Conservation (phyloP, 495 filamentous ascomycete genomes). For the Baudoinia panamericana region DNA sequence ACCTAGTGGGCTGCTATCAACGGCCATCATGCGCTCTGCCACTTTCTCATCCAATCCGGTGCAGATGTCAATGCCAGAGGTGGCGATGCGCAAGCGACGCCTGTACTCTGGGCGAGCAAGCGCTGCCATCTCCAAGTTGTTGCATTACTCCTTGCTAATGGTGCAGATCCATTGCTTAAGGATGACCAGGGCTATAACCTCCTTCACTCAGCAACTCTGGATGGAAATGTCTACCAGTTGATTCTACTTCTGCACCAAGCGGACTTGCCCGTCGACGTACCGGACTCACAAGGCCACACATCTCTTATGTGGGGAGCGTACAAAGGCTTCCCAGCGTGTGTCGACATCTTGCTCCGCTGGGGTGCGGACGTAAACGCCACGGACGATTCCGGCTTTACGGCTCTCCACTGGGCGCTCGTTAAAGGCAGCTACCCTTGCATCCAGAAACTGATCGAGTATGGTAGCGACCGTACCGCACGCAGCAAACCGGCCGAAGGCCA, state of each 20-base stretch:
- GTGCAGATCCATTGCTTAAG: slow-evolving; percentile 76
- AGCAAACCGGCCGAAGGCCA: slow-evolving; percentile 37
- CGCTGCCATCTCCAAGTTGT: slow-evolving; percentile 80
- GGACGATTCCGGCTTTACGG: slow-evolving; percentile 84
- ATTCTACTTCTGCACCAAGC: slow-evolving; percentile 69
- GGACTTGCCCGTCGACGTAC: slow-evolving; percentile 80
- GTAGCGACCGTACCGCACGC: slow-evolving; percentile 76
- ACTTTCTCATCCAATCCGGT: slow-evolving; percentile 78
- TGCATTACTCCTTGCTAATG: slow-evolving; percentile 67
- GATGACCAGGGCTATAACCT: slow-evolving; percentile 95
- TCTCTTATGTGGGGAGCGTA: slow-evolving; percentile 97
- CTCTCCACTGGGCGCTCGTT: slow-evolving; percentile 92
- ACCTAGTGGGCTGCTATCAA: slow-evolving; percentile 96
- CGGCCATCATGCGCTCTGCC: slow-evolving; percentile 92
- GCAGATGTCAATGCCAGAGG: slow-evolving; percentile 90
- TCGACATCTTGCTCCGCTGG: slow-evolving; percentile 89
- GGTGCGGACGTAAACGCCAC: slow-evolving; percentile 82
- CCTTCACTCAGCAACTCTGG: slow-evolving; percentile 89
- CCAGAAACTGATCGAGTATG: slow-evolving; percentile 85
- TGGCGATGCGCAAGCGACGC: slow-evolving; percentile 83
- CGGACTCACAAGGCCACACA: slow-evolving; percentile 80
- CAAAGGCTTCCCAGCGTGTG: slow-evolving; percentile 81
- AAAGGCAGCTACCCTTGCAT: slow-evolving; percentile 78
- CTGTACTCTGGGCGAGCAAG: slow-evolving; percentile 93
- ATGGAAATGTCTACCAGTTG: slow-evolving; percentile 90